These are phyloP conservation scores for Cutaneotrichosporon mucoides DNA, from an alignment of 1,284 basidiomycete genomes.

Conservation along the genomic window DNA sequence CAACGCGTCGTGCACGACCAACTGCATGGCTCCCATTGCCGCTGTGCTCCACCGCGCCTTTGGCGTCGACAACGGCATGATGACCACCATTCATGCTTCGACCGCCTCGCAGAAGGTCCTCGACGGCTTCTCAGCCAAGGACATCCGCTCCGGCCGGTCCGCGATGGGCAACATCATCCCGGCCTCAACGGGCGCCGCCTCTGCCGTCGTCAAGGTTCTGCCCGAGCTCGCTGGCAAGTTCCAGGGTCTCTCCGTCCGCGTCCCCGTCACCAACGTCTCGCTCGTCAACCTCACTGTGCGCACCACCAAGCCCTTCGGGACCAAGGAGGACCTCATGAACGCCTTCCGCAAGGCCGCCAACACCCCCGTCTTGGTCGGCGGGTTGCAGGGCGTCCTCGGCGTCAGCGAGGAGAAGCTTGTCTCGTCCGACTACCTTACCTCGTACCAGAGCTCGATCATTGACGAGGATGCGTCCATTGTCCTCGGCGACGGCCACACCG, in stretches of 20 bases:
- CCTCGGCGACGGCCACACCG: slow-evolving; percentile 39
- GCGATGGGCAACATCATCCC: slow-evolving; percentile 50
- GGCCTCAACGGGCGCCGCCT: slow-evolving; percentile 48
- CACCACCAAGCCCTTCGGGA: slow-evolving; percentile 36
- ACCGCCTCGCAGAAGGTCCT: slow-evolving; percentile 49
- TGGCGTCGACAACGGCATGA: slow-evolving; percentile 50
- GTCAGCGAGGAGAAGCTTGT: slow-evolving; percentile 50
- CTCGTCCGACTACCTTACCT: slow-evolving; percentile 47
- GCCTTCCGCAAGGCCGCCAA: slow-evolving; percentile 43
- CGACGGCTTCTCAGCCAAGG: slow-evolving; percentile 49
- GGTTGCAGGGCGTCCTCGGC: slow-evolving; percentile 38
- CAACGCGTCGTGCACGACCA: slow-evolving; percentile 51
- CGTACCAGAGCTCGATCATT: slow-evolving; percentile 38
- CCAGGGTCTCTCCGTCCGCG: slow-evolving; percentile 49
- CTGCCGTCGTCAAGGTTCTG: slow-evolving; percentile 48
- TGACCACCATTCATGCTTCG: slow-evolving; percentile 51
- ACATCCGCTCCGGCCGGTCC: slow-evolving; percentile 44
- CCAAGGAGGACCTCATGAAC: slow-evolving; percentile 44
- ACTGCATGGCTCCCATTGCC: slow-evolving; percentile 50
- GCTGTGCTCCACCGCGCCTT: slow-evolving; percentile 44
- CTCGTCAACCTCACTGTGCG: slow-evolving; percentile 50
- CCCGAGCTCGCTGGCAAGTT: slow-evolving; percentile 51
- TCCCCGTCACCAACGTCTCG: slow-evolving; percentile 50
- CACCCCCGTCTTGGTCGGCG: slow-evolving; percentile 16
- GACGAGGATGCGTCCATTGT: slow-evolving; percentile 46